Conservation (phyloP, 345 rosid species). For the Mallotus nudiflorus region DNA sequence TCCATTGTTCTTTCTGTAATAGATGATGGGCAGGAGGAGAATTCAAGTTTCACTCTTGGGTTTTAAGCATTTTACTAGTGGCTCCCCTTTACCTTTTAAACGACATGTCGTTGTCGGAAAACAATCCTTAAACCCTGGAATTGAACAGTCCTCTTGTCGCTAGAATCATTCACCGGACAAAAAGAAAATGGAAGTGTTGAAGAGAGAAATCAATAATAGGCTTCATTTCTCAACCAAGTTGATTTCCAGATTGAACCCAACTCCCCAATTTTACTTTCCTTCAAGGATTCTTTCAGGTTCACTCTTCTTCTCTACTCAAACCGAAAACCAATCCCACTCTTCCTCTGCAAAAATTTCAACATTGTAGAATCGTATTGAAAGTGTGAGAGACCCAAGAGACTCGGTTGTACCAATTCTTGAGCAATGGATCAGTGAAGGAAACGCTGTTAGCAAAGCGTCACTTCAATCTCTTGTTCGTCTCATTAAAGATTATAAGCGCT, state of each 20-base stretch:
- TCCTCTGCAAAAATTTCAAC: background rate
- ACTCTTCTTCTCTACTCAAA: conserved; percentile 12
- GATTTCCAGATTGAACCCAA: no score
- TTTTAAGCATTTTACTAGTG: no score
- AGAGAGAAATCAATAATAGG: background rate
- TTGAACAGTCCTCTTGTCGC: no score
- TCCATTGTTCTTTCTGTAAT: background rate
- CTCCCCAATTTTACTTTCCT: background rate
- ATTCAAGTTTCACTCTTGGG: no score
- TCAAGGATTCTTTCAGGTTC: no score
- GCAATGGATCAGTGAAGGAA: conserved; percentile 31
- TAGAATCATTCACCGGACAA: no score
- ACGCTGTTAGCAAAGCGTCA: background rate
- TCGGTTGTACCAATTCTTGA: conserved; percentile 27
- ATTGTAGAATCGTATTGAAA: conserved; percentile 4
- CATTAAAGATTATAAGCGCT: conserved; percentile 18
- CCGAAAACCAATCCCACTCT: no score
- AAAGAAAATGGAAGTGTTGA: background rate
- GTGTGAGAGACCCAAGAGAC: conserved; percentile 9
- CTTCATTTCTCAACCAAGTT: background rate
- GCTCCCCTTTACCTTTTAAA: no score
- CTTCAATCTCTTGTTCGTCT: conserved; percentile 14
- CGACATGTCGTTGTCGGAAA: no score
- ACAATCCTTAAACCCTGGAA: no score
- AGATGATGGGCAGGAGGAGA: no score